These are phyloP conservation scores for Pythium aristosporum DNA, from an alignment of 352 stramenopile species.

Conservation along the genomic window DNA sequence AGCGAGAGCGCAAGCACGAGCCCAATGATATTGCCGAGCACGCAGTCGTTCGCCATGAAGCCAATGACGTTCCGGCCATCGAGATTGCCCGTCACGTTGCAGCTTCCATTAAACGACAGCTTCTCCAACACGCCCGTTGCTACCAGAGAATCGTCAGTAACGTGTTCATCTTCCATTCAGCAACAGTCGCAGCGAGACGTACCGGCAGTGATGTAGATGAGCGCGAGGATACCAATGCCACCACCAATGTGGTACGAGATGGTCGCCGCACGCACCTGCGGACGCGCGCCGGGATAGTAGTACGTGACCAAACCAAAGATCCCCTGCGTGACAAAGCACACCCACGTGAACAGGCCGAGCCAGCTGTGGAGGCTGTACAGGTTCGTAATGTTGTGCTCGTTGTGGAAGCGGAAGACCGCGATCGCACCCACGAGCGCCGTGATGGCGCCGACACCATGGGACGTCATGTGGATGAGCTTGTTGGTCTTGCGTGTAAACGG, in stretches of 20 bases:
- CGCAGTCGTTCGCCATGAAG: slow-evolving; percentile 71
- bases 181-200: background rate
- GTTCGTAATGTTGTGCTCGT: slow-evolving; percentile 84
- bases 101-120: slow-evolving; percentile 82
- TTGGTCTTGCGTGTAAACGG: slow-evolving; percentile 67
- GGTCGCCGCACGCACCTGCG: slow-evolving; percentile 37
- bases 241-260: slow-evolving; percentile 68
- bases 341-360: slow-evolving; percentile 66
- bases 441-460: slow-evolving; percentile 65
- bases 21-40: slow-evolving; percentile 73
- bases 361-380: slow-evolving; percentile 88
- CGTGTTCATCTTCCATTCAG: too few species aligned
- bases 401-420: slow-evolving; percentile 87
- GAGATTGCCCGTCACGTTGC: slow-evolving; percentile 71
- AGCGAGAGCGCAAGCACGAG: slow-evolving; percentile 58
- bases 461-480: slow-evolving; percentile 74
- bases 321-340: slow-evolving; percentile 50
- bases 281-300: slow-evolving; percentile 68
- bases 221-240: slow-evolving; percentile 59
- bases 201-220: slow-evolving; percentile 63
- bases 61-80: slow-evolving; percentile 64
- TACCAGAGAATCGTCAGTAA: background rate
- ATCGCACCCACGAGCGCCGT: slow-evolving; percentile 56
- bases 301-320: slow-evolving; percentile 66
- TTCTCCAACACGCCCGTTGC: slow-evolving; percentile 78